Evolutionary conservation across 768 basidiomycete genomes (phyloP).

Genomic region (Trametes cingulata): DNA sequence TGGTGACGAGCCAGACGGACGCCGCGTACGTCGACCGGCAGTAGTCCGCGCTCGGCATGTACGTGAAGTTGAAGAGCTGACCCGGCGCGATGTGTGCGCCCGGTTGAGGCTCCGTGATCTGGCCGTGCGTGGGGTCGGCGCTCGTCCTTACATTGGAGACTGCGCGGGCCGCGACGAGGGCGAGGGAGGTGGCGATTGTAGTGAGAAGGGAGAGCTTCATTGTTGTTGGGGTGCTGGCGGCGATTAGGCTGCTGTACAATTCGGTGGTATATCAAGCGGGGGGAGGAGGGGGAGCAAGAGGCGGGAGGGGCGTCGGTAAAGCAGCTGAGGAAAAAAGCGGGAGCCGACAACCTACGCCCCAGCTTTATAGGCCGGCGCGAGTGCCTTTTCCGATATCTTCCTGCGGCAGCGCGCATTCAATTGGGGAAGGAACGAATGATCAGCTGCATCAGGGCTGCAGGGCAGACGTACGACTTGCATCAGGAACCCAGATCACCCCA

Average conservation of each 20-base stretch:
- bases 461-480: background rate
- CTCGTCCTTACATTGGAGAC: slow-evolving; percentile 1
- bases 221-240: background rate
- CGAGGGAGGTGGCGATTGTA: slow-evolving; percentile 5
- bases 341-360: background rate
- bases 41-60: slow-evolving; percentile 42
- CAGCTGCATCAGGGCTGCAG: background rate
- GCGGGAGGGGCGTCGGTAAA: background rate
- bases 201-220: slow-evolving; percentile 13
- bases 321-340: background rate
- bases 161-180: slow-evolving; percentile 7
- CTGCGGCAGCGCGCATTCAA: background rate
- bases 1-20: slow-evolving; percentile 43
- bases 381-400: background rate
- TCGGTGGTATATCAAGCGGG: background rate
- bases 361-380: background rate
- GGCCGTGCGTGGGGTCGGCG: slow-evolving; percentile 21
- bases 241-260: slow-evolving; percentile 10
- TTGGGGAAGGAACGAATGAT: background rate
- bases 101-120: slow-evolving; percentile 33
- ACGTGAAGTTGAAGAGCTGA: slow-evolving; percentile 41
- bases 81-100: slow-evolving; percentile 44
- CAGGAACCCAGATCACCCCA: slow-evolving; percentile 9
- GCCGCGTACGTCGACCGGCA: slow-evolving; percentile 43
- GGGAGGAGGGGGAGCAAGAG: background rate